Evolutionary conservation across 148 eudicot species (phyloP).

Genomic region (Pharnaceum exiguum): DNA sequence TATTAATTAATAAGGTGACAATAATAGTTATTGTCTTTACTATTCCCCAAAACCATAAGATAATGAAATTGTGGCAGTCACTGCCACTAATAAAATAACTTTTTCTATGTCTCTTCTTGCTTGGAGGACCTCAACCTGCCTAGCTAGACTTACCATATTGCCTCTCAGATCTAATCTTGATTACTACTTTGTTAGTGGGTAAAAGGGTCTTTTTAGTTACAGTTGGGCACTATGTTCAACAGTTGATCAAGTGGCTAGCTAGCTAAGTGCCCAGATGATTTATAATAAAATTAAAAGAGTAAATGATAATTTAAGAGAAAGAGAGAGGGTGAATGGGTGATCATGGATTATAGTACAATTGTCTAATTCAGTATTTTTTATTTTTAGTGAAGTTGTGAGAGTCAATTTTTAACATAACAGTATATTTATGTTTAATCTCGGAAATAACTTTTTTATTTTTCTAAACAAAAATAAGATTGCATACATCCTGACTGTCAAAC

Average conservation of each 20-base stretch:
- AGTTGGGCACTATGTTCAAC: background rate
- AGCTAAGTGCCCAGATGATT: background rate
- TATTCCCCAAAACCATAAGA: constrained; percentile 13
- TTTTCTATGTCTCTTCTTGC: constrained; percentile 12
- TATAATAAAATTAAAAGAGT: too few relatives aligned
- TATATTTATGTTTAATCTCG: too few relatives aligned
- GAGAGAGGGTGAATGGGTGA: too few relatives aligned
- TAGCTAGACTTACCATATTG: background rate
- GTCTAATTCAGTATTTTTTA: too few relatives aligned
- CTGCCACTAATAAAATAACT: constrained; percentile 9
- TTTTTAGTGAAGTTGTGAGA: too few relatives aligned
- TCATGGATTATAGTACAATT: too few relatives aligned
- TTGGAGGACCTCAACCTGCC: constrained; percentile 13
- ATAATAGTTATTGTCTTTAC: constrained; percentile 16
- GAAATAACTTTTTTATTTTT: too few relatives aligned
- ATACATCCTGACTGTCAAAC: too few relatives aligned
- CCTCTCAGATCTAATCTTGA: constrained; percentile 12
- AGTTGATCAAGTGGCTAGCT: background rate
- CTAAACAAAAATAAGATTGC: too few relatives aligned
- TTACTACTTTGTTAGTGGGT: background rate
- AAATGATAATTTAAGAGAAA: too few relatives aligned
- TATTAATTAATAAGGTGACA: constrained; percentile 6
- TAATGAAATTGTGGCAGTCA: constrained; percentile 19
- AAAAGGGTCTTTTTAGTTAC: constrained; percentile 1
- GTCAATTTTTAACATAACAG: too few relatives aligned